Base-by-base conservation (phyloP, 78 protist genomes). In the Monosiga brevicollis region DNA sequence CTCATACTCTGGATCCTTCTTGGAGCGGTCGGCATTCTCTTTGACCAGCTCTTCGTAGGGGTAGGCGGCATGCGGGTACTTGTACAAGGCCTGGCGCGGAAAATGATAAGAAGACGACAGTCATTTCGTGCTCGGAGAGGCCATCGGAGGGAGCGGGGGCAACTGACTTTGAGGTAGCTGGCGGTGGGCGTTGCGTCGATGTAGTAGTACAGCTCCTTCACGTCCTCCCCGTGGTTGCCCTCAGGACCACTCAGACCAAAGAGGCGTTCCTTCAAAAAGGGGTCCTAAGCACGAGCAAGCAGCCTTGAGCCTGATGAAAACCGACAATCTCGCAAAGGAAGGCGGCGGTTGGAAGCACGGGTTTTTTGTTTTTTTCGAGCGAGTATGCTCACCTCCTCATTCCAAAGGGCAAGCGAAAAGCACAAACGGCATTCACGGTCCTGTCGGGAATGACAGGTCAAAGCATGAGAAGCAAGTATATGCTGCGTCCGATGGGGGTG, bases 211-310 rank as follows among this genome's bases (percentile, higher is more conserved):
- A 80, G 87, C 62, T 92, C 95, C 76, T 92, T 90, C 24, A 90
- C 85, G 24, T 82, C 86, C 37, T 88, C 84, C 1, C 87, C 86
- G 38, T 88, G 84, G 22, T 73, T 74, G 0, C 89, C 89, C 76
- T 89, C 91, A 29, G 88, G 82, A 34, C 90, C 90, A 1, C 89
- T 79, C 1, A 89, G 72, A 34, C 94, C 94, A 75, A 93, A 93
- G 36, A 88, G 80, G 36, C 96, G 81, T 82, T 93, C 96, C 75
- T 93, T 91, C 41, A 91, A 86, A 73, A 93, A 91, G 81, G 93
- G 89, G 78, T 93, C 96, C 24, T 86, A n/a, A n/a, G n/a, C n/a
- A n/a, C n/a, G n/a, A n/a, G n/a, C n/a, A n/a, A n/a, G n/a, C n/a
- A n/a, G n/a, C n/a, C n/a, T n/a, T n/a, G n/a, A n/a, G n/a, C n/a